Base-by-base conservation (phyloP, 768 basidiomycete genomes). In the Chiua virens region DNA sequence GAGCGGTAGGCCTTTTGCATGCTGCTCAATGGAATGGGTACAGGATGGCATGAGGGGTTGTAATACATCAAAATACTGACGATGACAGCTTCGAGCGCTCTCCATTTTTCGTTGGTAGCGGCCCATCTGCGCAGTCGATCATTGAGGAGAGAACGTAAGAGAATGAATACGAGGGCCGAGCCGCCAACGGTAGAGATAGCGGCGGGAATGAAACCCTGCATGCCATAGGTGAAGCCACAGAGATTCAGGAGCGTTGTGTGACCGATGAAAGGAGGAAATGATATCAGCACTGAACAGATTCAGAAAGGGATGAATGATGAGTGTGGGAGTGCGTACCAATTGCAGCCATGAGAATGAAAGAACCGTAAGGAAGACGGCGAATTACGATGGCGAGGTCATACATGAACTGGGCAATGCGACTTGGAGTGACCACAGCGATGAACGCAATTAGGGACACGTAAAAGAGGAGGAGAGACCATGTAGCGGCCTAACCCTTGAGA, bases 201-300 rank as follows among this genome's bases (percentile, higher is more conserved):
- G 3, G 84, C 82, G 51, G 92, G 78, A 55, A 75, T 76, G 69
- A 88, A 86, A 0, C 92, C 92, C 50, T 78, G 78, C 72, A 89
- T 77, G 40, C 92, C 91, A 59, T 89, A 93, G 2, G 89, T 86
- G 67, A 92, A 93, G 2, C 92, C 92, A 59, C 83, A 86, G 8
- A 94, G 64, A 13, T 85, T 83, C 25, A 82, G 60, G 37, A 71
- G 50, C 4, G 54, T 60, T 9, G 66, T 43, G 48, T 68, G 60
- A 28, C 68, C 66, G 42, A 68, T 62, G 51, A 68, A 68, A 22
- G 66, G 66, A 35, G 68, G 66, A 37, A 70, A 70, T 53, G 66
- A 68, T 49, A 50, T 54, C 53, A 59, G 41, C 38, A 69, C 68
- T 68, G 22, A 18, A 45, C 34, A 25, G 9, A 38, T 45, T 65